Evolutionary conservation across 768 basidiomycete genomes (phyloP), one percentile per base, ranked within the genome.

Genomic region (Omphalotus guepiniiformis): DNA sequence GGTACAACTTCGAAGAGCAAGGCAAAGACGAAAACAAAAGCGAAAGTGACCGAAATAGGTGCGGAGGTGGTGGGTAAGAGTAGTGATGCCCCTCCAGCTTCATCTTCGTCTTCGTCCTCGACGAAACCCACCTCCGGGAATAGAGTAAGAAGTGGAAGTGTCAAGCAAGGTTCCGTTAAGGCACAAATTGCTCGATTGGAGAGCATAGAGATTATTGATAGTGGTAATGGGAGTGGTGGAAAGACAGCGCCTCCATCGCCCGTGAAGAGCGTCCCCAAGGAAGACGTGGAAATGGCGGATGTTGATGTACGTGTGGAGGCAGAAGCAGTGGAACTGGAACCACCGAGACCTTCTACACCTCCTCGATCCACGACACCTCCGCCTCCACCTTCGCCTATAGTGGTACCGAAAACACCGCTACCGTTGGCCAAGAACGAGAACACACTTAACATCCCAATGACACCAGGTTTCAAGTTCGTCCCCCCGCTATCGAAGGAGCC

Each of bases 401-500:
- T 46, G 1, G 52, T 54, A 1, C 62, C 51, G 5, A 50, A 28
- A 25, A 52, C 46, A 12, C 46, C 46, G 1, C 37, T 47, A 22
- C 16, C 34, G 39, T 36, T 46, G 16, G 44, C 34, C 23, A 36
- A 36, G 5, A 15, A 22, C 9, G 46, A 27, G 13, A 47, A 47
- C 27, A 34, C 46, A 9, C 30, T 47, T 22, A 47, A 19, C 27
- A 39, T 29, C 22, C 45, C 38, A 26, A 46, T 39, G 6, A 51
- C 42, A 25, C 46, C 32, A 11, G 46, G 46, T 13, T 34, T 23
- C 3, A 54, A 42, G 32, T 62, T 58, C 42, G 55, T 72, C 4
- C 74, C 75, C 4, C 61, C 72, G 9, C 62, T 78, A 26, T 72
- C 75, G 0, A 69, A 68, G 49, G 64, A 73, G 3, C 75, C 75